Evolutionary conservation across 2,329 filamentous ascomycete species (phyloP), one percentile per base, ranked within the genome.

Genomic region (Phaeophleospora eucalypticola): DNA sequence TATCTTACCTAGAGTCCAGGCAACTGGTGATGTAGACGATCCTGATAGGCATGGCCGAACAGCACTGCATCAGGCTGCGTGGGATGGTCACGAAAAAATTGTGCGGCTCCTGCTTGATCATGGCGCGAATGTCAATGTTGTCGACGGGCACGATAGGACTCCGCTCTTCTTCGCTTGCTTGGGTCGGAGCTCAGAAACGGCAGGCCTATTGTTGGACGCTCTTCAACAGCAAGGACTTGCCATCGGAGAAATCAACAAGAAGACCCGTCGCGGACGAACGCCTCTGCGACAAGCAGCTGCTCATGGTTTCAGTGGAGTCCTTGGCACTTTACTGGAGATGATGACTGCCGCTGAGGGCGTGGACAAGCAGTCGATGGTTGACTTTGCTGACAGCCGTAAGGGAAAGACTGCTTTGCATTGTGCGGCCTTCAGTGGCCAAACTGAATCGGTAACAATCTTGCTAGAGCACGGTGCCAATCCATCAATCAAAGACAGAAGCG

Each of bases 101-200:
- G 51, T 48, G 14, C 35, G 20, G 21, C 14, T 18, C 34, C 46
- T 48, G 8, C 6, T 45, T 12, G 35, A 48, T 2, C n/a, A 6
- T 6, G 41, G 41, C 4, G 41, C 46, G 10, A 20, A 48, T 15
- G 21, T 35, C 16, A 40, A 40, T 15, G 19, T n/a, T n/a, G n/a
- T n/a, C n/a, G n/a, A n/a, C n/a, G n/a, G n/a, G 3, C 52, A 49
- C 20, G 24, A 41, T 14, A 36, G 50, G 10, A 54, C 48, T 10
- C 48, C 48, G 15, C 40, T 58, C 15, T 49, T 49, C 32, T 50
- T 47, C 35, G 55, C 53, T 8, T 54, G 51, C 32, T 24, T 52
- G 3, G 24, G 39, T 3, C 20, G 14, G n/a, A n/a, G n/a, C n/a
- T n/a, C n/a, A n/a, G n/a, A n/a, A n/a, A n/a, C n/a, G n/a, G n/a